phyloP scores from a whole-genome alignment of 1,284 basidiomycete genomes.

The Apiotrichum mycotoxinovorans region DNA sequence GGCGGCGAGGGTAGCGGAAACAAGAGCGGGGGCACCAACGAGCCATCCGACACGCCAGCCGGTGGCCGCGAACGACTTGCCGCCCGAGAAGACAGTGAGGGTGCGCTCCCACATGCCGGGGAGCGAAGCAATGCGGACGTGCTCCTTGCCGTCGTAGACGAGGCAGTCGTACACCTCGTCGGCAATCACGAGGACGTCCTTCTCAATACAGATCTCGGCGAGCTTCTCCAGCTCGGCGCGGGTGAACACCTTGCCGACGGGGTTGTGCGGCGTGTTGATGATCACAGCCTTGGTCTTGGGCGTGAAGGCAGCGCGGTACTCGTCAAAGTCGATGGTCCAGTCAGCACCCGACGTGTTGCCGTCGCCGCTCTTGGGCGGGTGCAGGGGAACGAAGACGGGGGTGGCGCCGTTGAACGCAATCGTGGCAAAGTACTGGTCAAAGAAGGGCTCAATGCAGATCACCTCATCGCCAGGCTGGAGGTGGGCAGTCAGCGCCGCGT shows the following conservation, averaged over 20 bases:
- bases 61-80: constrained; percentile 93
- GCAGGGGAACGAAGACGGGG: constrained; percentile 90
- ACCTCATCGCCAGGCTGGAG: constrained; percentile 89
- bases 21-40: constrained; percentile 78
- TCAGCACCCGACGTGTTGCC: constrained; percentile 64
- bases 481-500: constrained; percentile 83
- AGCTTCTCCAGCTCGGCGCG: constrained; percentile 76
- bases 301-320: constrained; percentile 77
- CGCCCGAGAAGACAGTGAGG: constrained; percentile 74
- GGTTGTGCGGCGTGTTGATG: constrained; percentile 94
- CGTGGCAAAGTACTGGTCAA: constrained; percentile 92
- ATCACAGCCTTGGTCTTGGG: constrained; percentile 87
- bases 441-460: constrained; percentile 97
- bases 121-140: constrained; percentile 83
- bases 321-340: constrained; percentile 82
- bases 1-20: constrained; percentile 81
- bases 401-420: constrained; percentile 89
- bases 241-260: constrained; percentile 91
- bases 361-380: constrained; percentile 64
- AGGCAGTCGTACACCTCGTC: constrained; percentile 99
- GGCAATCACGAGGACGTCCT: constrained; percentile 86
- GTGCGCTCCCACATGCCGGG: constrained; percentile 99
- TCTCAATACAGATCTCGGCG: constrained; percentile 81
- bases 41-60: constrained; percentile 97
- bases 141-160: constrained; percentile 80